phyloP scores from a whole-genome alignment of 257 asterid species.

The Nicotiana otophora region DNA sequence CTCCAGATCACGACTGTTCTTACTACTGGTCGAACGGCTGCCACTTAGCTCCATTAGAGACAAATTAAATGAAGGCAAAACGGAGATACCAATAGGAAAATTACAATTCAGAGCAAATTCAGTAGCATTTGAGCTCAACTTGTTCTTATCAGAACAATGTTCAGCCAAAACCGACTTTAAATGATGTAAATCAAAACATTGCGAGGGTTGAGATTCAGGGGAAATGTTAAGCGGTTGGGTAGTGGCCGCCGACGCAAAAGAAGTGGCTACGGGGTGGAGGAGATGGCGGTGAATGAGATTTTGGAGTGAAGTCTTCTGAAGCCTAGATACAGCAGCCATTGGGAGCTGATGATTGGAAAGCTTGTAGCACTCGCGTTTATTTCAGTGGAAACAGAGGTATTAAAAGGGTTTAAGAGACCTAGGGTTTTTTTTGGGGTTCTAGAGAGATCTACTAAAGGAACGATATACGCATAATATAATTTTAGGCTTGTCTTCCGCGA shows the following conservation, averaged over 20 bases:
- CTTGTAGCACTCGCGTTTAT: not conserved
- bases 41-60: conserved; percentile 2
- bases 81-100: not conserved
- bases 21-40: not conserved
- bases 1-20: not conserved
- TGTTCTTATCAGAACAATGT: not conserved
- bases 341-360: not conserved
- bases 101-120: not conserved
- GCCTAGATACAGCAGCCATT: not conserved
- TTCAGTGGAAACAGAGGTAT: not conserved
- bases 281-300: not conserved
- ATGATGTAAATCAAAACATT: not conserved
- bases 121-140: not conserved
- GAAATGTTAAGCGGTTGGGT: not conserved
- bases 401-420: not conserved
- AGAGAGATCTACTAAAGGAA: not conserved
- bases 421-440: conserved; percentile 1
- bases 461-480: not conserved
- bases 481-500: not conserved
- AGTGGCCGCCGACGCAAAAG: not conserved
- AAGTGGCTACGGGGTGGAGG: not conserved
- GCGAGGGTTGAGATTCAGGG: not conserved
- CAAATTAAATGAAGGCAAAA: not conserved
- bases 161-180: not conserved
- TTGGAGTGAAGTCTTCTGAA: not conserved